Percentiles rank a stretch among this genome's conserved stretches.
These are phyloP conservation scores for Xerocomellus dryophilus DNA, from an alignment of 768 basidiomycete genomes.

Conservation along the genomic window DNA sequence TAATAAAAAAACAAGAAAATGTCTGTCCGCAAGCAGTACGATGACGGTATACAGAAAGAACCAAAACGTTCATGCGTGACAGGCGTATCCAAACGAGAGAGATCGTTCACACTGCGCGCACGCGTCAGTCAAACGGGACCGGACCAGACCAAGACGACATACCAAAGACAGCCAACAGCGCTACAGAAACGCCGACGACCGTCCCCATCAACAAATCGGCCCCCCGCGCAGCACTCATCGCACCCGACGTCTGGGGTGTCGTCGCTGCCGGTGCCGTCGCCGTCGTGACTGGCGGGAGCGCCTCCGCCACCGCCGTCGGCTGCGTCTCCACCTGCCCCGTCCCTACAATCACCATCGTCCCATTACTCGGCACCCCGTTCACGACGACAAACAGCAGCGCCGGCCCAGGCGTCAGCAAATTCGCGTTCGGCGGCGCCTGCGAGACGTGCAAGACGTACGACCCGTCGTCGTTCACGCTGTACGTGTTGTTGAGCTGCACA, in stretches of 20 bases:
- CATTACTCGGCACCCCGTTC: constrained; percentile 80
- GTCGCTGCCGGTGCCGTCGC: constrained; percentile 10
- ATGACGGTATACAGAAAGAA: background rate
- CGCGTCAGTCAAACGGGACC: background rate
- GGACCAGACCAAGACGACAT: background rate
- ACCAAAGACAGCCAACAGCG: background rate
- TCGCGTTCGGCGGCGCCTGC: constrained; percentile 81
- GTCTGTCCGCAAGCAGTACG: background rate
- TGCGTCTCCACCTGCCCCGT: constrained; percentile 76
- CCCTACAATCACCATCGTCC: constrained; percentile 73
- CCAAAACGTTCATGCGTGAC: too few relatives aligned
- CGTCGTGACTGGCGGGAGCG: constrained; percentile 41
- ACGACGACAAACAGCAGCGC: constrained; percentile 80
- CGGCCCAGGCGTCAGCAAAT: constrained; percentile 87
- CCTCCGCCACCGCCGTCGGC: constrained; percentile 41
- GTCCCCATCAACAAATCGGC: background rate
- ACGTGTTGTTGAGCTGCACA: constrained; percentile 82
- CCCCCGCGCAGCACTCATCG: background rate
- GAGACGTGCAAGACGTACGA: constrained; percentile 75
- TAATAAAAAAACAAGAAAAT: background rate
- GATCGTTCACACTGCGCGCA: background rate
- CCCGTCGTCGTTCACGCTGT: constrained; percentile 74
- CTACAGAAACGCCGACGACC: background rate
- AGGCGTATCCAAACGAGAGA: background rate
- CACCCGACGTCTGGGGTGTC: background rate